Conservation (phyloP, 495 filamentous ascomycete genomes). For the Talaromyces ruber region DNA sequence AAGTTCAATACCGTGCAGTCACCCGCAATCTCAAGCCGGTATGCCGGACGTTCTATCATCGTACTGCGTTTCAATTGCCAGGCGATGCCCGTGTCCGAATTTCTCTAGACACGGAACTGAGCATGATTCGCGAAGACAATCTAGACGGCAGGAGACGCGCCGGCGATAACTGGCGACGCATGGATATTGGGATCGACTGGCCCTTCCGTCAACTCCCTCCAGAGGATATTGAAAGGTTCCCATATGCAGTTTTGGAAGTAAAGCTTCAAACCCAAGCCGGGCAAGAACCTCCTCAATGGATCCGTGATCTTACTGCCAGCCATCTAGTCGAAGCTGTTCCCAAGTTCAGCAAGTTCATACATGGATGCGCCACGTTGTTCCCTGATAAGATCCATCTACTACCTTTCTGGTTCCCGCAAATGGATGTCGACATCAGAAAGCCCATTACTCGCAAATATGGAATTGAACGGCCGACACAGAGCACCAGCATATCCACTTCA, state of each 20-base stretch:
- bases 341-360: constrained; percentile 99
- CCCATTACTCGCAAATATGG: constrained; percentile 77
- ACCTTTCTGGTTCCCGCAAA: constrained; percentile 97
- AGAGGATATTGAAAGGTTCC: constrained; percentile 82
- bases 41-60: constrained; percentile 91
- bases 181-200: constrained; percentile 95
- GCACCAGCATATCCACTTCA: constrained; percentile 64
- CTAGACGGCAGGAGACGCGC: constrained; percentile 67
- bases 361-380: constrained; percentile 81
- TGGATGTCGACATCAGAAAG: constrained; percentile 97
- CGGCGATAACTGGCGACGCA: constrained; percentile 90
- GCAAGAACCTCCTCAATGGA: constrained; percentile 96
- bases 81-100: constrained; percentile 95
- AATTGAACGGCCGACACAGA: constrained; percentile 70
- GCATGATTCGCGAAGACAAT: constrained; percentile 93
- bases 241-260: constrained; percentile 93
- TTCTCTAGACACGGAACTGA: constrained; percentile 91
- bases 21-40: constrained; percentile 78
- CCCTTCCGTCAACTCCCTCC: constrained; percentile 85
- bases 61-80: constrained; percentile 94
- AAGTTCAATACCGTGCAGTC: constrained; percentile 88
- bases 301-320: constrained; percentile 79
- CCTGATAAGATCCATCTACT: constrained; percentile 81
- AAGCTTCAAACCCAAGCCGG: constrained; percentile 96
- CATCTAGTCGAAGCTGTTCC: constrained; percentile 97